phyloP scores from a whole-genome alignment of 2,329 filamentous ascomycete genomes.

The Dothidotthia symphoricarpi region DNA sequence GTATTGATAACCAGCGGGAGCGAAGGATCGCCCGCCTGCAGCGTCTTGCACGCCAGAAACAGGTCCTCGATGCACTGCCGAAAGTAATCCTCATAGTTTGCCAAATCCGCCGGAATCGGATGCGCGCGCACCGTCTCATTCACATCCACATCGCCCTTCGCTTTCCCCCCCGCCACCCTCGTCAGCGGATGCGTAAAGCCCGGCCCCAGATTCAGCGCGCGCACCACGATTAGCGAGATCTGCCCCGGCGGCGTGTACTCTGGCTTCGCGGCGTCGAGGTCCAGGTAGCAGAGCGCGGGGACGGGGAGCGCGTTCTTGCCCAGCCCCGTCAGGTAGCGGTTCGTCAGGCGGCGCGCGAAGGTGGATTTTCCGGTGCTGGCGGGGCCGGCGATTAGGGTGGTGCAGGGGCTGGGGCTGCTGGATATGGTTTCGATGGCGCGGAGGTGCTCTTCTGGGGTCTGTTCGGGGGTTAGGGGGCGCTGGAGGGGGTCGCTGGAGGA shows the following conservation, averaged over 20 bases:
- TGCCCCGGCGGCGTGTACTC: slow-evolving; percentile 71
- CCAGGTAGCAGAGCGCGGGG: slow-evolving; percentile 59
- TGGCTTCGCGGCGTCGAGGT: slow-evolving; percentile 75
- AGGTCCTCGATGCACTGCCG: slow-evolving; percentile 64
- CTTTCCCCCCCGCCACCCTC: neutral
- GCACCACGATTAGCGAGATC: slow-evolving; percentile 64
- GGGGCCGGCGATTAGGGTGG: slow-evolving; percentile 64
- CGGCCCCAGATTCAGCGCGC: slow-evolving; percentile 61
- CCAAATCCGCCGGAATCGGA: slow-evolving; percentile 63
- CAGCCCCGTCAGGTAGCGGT: slow-evolving; percentile 60
- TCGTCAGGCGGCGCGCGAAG: slow-evolving; percentile 65
- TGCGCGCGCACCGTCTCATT: slow-evolving; percentile 60
- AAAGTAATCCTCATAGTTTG: slow-evolving; percentile 66
- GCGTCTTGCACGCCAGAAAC: slow-evolving; percentile 55
- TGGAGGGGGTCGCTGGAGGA: slow-evolving; percentile 27
- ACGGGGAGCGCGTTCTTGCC: slow-evolving; percentile 27
- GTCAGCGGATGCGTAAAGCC: slow-evolving; percentile 61
- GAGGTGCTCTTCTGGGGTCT: slow-evolving; percentile 62
- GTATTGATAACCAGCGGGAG: slow-evolving; percentile 69
- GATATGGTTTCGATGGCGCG: slow-evolving; percentile 41
- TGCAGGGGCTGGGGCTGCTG: slow-evolving; percentile 35
- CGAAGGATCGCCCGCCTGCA: slow-evolving; percentile 43
- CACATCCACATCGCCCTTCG: slow-evolving; percentile 20
- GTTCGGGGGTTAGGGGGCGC: slow-evolving; percentile 39
- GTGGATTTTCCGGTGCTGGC: slow-evolving; percentile 76